Percentiles rank a stretch among this genome's conserved stretches.
Conservation (phyloP, 192 early-diverging fungal genomes). For the Funneliformis geosporum region DNA sequence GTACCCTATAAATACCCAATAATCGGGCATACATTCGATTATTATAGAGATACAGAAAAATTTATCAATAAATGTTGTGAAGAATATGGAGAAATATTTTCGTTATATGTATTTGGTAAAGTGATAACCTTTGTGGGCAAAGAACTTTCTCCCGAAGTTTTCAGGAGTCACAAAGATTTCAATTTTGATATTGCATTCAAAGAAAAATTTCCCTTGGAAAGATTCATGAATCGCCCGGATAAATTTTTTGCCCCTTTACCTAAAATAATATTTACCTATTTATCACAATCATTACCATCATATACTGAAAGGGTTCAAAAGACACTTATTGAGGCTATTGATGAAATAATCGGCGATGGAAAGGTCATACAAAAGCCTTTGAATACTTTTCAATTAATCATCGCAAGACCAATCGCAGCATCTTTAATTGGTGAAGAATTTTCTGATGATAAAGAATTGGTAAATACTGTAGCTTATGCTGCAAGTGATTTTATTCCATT, state of each 20-base stretch:
- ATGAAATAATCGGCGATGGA: neutral
- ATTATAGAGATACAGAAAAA: neutral
- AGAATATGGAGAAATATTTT: constrained; percentile 9
- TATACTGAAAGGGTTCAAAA: neutral
- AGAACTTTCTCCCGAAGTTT: neutral
- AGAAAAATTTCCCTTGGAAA: neutral
- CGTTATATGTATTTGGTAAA: constrained; percentile 6
- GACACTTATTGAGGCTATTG: neutral
- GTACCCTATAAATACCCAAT: constrained; percentile 8
- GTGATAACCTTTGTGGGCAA: neutral
- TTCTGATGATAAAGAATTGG: neutral
- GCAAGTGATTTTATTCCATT: neutral
- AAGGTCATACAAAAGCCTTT: neutral
- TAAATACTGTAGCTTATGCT: neutral
- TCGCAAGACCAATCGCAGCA: neutral
- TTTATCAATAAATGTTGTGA: neutral
- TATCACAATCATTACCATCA: neutral
- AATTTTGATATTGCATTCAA: neutral
- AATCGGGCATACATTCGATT: constrained; percentile 10
- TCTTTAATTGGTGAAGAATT: neutral
- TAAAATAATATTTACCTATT: neutral
- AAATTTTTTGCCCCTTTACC: neutral
- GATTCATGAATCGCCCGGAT: neutral
- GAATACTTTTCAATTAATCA: neutral
- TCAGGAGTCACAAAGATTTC: neutral